Conservation (phyloP, 805 yeast genomes). For the Diddensiella caesifluorescens region DNA sequence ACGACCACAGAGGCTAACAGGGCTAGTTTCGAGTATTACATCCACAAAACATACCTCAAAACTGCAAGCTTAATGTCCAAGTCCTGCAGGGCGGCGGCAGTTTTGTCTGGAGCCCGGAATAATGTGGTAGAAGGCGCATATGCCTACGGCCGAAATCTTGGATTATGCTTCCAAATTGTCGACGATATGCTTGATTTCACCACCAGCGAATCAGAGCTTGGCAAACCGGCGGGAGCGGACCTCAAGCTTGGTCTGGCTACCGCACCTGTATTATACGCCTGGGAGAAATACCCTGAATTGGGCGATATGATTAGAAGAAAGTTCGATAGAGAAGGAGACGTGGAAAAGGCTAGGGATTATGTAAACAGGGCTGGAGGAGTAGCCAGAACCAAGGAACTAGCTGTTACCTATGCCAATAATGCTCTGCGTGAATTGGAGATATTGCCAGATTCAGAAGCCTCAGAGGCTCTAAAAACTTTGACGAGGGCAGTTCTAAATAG, state of each 20-base stretch:
- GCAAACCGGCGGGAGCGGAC: conserved; percentile 96
- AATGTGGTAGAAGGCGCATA: conserved; percentile 78
- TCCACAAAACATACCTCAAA: conserved; percentile 91
- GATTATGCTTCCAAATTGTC: conserved; percentile 91
- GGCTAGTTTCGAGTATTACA: conserved; percentile 86
- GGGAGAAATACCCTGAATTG: conserved; percentile 80
- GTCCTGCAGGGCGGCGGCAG: conserved; percentile 88
- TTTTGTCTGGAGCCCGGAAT: conserved; percentile 77
- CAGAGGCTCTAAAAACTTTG: conserved; percentile 79
- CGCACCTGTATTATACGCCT: conserved; percentile 92
- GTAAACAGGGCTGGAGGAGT: conserved; percentile 73
- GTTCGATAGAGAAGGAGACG: conserved; percentile 76
- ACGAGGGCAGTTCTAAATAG: conserved; percentile 82
- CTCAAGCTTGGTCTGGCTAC: conserved; percentile 91
- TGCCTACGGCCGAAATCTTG: conserved; percentile 87
- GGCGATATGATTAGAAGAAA: conserved; percentile 82
- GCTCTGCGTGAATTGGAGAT: conserved; percentile 63
- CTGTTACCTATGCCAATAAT: conserved; percentile 66
- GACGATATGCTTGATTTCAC: conserved; percentile 96
- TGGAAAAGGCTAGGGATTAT: conserved; percentile 69
- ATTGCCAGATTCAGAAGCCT: conserved; percentile 83
- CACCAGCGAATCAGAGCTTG: conserved; percentile 74
- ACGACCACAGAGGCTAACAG: conserved; percentile 44
- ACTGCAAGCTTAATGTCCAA: conserved; percentile 94
- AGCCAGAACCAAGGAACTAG: conserved; percentile 66